Percentiles rank a stretch among this genome's conserved stretches.
Conservation (phyloP, 805 yeast species). For the Wickerhamiella sorbophila region DNA sequence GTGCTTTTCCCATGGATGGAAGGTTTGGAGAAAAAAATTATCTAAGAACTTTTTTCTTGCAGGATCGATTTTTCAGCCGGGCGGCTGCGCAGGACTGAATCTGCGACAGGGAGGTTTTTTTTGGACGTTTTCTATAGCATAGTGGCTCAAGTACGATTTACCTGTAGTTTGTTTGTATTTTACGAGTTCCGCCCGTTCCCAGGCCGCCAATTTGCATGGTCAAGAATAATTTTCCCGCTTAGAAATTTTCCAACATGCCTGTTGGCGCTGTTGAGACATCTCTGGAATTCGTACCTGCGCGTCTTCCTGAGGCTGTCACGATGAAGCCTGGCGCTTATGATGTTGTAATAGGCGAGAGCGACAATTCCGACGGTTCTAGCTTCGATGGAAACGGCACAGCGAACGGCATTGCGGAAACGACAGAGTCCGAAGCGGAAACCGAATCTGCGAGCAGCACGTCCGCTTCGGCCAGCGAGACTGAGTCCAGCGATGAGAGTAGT, state of each 20-base stretch:
- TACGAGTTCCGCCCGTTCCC: too few species aligned
- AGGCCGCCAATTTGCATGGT: too few species aligned
- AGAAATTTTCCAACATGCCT: neutral
- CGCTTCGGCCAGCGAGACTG: conserved; percentile 4
- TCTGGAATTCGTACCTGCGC: conserved; percentile 43
- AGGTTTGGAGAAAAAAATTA: conserved; percentile 1
- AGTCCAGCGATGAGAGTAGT: neutral
- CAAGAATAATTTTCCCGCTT: neutral
- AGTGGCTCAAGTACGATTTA: too few species aligned
- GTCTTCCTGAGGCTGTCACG: conserved; percentile 35
- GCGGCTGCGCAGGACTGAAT: too few species aligned
- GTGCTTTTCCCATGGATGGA: conserved; percentile 68
- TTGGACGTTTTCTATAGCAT: too few species aligned
- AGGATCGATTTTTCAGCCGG: neutral
- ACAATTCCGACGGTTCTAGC: neutral
- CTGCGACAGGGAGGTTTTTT: too few species aligned
- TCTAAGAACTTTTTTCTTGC: neutral
- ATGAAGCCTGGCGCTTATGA: conserved; percentile 38
- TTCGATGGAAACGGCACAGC: neutral
- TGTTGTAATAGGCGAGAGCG: conserved; percentile 22
- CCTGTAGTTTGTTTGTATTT: too few species aligned
- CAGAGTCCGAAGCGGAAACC: neutral
- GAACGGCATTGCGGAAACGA: neutral
- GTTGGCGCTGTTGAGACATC: neutral
- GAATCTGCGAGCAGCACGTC: neutral